Conservation (phyloP, 1,284 basidiomycete genomes). For the Vanrija humicola region DNA sequence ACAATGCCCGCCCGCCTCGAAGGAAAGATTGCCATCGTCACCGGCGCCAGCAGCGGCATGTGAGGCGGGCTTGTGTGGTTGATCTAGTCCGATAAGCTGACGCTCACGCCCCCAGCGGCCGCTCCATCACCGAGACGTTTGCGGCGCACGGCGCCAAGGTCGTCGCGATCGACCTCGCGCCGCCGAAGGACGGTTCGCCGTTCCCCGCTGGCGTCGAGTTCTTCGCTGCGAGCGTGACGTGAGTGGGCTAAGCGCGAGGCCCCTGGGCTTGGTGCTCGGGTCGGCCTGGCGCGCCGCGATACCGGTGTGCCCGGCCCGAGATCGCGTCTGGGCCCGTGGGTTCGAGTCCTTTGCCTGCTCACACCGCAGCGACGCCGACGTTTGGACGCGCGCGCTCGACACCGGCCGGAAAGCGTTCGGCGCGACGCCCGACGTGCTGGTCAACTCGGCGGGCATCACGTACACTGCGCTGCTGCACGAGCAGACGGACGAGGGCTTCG, state of each 20-base stretch:
- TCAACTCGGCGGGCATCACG: constrained; percentile 4
- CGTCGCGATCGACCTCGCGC: background rate
- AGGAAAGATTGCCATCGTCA: background rate
- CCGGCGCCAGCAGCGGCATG: background rate
- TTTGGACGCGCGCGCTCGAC: background rate
- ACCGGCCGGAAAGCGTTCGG: background rate
- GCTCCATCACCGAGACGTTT: background rate
- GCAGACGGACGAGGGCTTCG: no score
- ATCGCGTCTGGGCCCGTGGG: background rate
- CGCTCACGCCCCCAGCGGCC: background rate
- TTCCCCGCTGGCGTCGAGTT: background rate
- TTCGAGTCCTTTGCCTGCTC: no score
- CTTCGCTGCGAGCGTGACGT: background rate
- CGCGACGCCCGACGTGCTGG: constrained; percentile 1
- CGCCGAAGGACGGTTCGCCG: background rate
- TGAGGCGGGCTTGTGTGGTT: background rate
- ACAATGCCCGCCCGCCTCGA: no score
- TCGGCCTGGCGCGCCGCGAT: background rate
- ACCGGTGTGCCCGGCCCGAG: background rate
- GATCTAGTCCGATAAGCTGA: background rate
- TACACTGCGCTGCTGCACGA: no score
- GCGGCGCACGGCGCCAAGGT: background rate
- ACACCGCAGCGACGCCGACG: background rate
- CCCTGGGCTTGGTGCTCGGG: no score
- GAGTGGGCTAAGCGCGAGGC: background rate